Percentiles rank a stretch among this genome's conserved stretches.
Conservation (phyloP, 768 basidiomycete genomes). For the Russula sp. region DNA sequence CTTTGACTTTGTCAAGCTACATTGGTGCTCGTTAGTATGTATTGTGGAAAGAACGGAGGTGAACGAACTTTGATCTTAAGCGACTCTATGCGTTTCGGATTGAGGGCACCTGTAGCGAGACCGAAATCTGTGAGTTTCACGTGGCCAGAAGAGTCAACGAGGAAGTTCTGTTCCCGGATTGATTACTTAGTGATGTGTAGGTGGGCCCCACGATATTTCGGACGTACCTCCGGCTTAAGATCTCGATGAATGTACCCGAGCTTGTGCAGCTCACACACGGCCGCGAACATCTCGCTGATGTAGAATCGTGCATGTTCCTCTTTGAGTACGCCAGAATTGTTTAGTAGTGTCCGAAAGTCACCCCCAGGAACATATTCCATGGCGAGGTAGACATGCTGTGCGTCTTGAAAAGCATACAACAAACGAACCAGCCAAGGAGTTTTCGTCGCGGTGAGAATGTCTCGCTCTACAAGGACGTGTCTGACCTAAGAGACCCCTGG, state of each 20-base stretch:
- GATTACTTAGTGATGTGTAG: not conserved
- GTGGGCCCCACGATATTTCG: not conserved
- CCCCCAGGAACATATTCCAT: slow-evolving; percentile 99
- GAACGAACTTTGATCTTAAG: slow-evolving; percentile 76
- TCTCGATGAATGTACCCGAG: slow-evolving; percentile 98
- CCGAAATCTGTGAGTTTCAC: slow-evolving; percentile 99
- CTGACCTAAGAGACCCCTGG: slow-evolving; percentile 53
- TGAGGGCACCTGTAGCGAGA: slow-evolving; percentile 91
- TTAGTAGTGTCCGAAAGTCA: slow-evolving; percentile 94
- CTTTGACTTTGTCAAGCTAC: slow-evolving; percentile 94
- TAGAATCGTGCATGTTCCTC: slow-evolving; percentile 97
- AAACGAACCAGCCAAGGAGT: slow-evolving; percentile 95
- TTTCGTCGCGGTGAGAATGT: slow-evolving; percentile 95
- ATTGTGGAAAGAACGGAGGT: not conserved
- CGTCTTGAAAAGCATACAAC: slow-evolving; percentile 95
- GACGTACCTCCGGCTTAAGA: slow-evolving; percentile 89
- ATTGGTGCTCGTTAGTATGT: slow-evolving; percentile 3
- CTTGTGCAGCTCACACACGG: slow-evolving; percentile 90
- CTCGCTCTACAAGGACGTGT: slow-evolving; percentile 96
- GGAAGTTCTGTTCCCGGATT: slow-evolving; percentile 65
- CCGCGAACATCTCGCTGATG: slow-evolving; percentile 96
- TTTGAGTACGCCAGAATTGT: slow-evolving; percentile 95
- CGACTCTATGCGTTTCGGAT: slow-evolving; percentile 90
- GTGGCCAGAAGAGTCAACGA: slow-evolving; percentile 91
- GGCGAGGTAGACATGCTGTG: slow-evolving; percentile 84